Percentiles rank a stretch among this genome's conserved stretches.
Conservation (phyloP, 2,329 filamentous ascomycete genomes). For the Trichoderma sp. region DNA sequence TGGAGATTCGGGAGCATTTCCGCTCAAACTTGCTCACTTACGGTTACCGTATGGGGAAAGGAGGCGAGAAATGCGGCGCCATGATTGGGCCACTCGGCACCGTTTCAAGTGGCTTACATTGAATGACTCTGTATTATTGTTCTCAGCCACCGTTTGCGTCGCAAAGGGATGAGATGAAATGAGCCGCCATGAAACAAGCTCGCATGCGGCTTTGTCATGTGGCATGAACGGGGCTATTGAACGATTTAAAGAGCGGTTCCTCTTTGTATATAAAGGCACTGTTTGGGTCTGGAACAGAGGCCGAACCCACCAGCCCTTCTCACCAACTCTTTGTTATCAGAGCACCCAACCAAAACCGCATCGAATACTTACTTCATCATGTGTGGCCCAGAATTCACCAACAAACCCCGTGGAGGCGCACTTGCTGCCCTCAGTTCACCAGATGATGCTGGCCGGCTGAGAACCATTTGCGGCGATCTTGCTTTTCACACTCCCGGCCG, state of each 20-base stretch:
- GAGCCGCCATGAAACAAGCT: slow-evolving; percentile 3
- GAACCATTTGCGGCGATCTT: slow-evolving; percentile 37
- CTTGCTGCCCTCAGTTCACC: slow-evolving; percentile 43
- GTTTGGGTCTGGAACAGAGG: background rate
- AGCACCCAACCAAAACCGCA: background rate
- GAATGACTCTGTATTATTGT: background rate
- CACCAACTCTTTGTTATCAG: background rate
- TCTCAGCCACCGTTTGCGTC: background rate
- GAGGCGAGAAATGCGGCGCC: slow-evolving; percentile 20
- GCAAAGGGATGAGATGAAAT: background rate
- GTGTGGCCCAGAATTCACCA: slow-evolving; percentile 45
- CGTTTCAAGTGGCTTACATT: background rate
- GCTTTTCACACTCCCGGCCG: slow-evolving; percentile 44
- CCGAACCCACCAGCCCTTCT: background rate
- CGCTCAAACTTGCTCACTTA: slow-evolving; percentile 38
- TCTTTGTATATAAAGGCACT: slow-evolving; percentile 1
- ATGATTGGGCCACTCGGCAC: slow-evolving; percentile 32
- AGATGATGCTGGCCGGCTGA: slow-evolving; percentile 7
- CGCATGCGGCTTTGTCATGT: background rate
- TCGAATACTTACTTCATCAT: slow-evolving; percentile 30
- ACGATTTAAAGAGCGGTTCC: background rate
- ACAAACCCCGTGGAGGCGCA: slow-evolving; percentile 45
- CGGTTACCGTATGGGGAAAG: slow-evolving; percentile 30
- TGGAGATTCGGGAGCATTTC: slow-evolving; percentile 28
- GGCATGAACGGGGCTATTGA: background rate